phyloP scores from a whole-genome alignment of 495 filamentous ascomycete species.

The Beverwykella pulmonaria region DNA sequence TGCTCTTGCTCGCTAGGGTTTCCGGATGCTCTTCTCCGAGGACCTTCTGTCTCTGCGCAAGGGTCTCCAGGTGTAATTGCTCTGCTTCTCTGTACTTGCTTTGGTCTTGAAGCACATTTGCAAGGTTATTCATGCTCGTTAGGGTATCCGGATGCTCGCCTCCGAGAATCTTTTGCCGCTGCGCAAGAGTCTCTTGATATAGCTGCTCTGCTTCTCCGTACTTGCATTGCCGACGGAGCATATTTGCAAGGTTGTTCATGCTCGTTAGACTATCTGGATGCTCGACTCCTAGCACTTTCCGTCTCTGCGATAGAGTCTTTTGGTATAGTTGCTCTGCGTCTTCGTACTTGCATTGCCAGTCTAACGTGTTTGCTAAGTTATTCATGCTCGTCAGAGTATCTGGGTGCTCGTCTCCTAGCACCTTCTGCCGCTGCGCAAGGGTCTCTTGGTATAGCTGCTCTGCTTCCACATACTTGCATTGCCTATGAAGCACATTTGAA shows the following conservation, averaged over 20 bases:
- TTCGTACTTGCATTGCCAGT: neutral
- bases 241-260: conserved; percentile 1
- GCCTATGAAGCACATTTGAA: too few species aligned
- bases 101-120: neutral
- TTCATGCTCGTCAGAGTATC: neutral
- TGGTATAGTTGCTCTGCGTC: too few species aligned
- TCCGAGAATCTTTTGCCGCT: too few species aligned
- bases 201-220: neutral
- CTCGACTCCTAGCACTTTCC: neutral
- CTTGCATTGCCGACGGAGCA: neutral
- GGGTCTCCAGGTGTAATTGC: neutral
- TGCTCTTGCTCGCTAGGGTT: neutral
- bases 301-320: neutral
- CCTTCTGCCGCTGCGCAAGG: too few species aligned
- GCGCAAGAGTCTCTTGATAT: too few species aligned
- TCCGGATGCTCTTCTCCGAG: too few species aligned
- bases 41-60: neutral
- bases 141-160: too few species aligned
- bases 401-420: too few species aligned
- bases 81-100: conserved; percentile 13
- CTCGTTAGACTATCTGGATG: conserved; percentile 11
- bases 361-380: neutral
- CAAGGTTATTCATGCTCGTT: conserved; percentile 1
- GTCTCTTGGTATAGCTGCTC: too few species aligned
- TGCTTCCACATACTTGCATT: neutral